phyloP scores from a whole-genome alignment of 441 rosid species.

The Hura crepitans region DNA sequence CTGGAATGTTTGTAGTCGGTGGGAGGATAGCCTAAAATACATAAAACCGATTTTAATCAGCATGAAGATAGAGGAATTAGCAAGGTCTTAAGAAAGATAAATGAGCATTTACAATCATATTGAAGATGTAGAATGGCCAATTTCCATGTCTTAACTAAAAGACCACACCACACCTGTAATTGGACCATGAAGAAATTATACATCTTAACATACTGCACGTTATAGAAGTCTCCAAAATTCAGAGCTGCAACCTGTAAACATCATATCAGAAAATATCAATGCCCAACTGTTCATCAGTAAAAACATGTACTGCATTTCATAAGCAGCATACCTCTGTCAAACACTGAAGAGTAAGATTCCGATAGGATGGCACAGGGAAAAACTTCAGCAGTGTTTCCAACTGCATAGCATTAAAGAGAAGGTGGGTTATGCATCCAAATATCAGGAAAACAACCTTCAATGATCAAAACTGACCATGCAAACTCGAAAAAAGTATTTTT shows the following conservation, averaged over 20 bases:
- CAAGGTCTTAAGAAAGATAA: constrained; percentile 11
- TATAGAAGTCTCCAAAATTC: constrained; percentile 85
- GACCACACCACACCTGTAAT: constrained; percentile 51
- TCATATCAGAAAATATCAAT: constrained; percentile 20
- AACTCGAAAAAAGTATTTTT: background rate
- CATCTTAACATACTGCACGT: constrained; percentile 78
- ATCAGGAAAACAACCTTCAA: constrained; percentile 3
- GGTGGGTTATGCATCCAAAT: background rate
- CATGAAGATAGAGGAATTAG: constrained; percentile 5
- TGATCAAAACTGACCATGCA: constrained; percentile 8
- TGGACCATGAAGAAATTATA: constrained; percentile 73
- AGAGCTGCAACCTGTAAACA: constrained; percentile 82
- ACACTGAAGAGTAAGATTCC: constrained; percentile 96
- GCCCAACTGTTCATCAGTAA: background rate
- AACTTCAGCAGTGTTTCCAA: constrained; percentile 92
- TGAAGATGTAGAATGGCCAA: background rate
- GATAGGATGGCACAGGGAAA: constrained; percentile 74
- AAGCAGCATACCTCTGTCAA: constrained; percentile 77
- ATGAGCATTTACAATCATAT: background rate
- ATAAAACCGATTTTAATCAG: constrained; percentile 9
- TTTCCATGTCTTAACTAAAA: background rate
- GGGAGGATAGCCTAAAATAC: constrained; percentile 67
- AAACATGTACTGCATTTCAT: background rate
- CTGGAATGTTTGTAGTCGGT: constrained; percentile 76
- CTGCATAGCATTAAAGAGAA: constrained; percentile 37